These are phyloP conservation scores for Rhizopus arrhizus DNA, from an alignment of 371 early-diverging fungal genomes.

Conservation along the genomic window DNA sequence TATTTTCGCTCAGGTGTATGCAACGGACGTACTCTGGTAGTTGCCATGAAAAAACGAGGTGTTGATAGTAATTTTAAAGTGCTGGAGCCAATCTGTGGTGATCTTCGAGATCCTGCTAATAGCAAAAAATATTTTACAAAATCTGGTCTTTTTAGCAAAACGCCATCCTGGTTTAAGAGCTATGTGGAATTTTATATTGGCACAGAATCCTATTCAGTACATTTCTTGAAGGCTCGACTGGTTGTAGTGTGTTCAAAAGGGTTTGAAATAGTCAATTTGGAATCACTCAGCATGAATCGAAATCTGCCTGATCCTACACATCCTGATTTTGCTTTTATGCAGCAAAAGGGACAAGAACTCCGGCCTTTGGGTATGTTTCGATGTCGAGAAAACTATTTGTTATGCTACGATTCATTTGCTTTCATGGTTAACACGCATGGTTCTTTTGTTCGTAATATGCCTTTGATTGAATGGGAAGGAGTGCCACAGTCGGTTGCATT, in stretches of 20 bases:
- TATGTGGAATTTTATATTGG: constrained; percentile 81
- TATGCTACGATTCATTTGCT: constrained; percentile 91
- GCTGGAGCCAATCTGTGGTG: constrained; percentile 45
- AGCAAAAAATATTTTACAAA: constrained; percentile 39
- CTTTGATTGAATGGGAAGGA: constrained; percentile 57
- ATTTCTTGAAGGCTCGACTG: constrained; percentile 73
- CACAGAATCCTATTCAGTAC: constrained; percentile 71
- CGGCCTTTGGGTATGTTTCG: constrained; percentile 84
- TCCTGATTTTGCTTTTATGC: constrained; percentile 45
- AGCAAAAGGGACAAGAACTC: constrained; percentile 35
- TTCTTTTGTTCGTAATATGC: constrained; percentile 13
- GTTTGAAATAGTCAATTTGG: constrained; percentile 84
- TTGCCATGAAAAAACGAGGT: constrained; percentile 57
- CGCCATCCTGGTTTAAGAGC: constrained; percentile 47
- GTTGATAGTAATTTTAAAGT: constrained; percentile 51
- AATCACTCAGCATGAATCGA: constrained; percentile 68
- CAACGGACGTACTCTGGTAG: constrained; percentile 61
- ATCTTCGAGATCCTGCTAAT: constrained; percentile 44
- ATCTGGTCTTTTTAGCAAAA: constrained; percentile 46
- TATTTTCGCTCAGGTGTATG: constrained; percentile 78
- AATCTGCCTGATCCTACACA: constrained; percentile 43
- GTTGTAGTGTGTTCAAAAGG: constrained; percentile 81
- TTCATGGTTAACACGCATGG: constrained; percentile 83
- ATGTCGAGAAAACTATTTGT: constrained; percentile 76
- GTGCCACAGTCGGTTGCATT: constrained; percentile 66